These are phyloP conservation scores for Barnettozyma sp. DNA, from an alignment of 805 yeast species.

Conservation along the genomic window DNA sequence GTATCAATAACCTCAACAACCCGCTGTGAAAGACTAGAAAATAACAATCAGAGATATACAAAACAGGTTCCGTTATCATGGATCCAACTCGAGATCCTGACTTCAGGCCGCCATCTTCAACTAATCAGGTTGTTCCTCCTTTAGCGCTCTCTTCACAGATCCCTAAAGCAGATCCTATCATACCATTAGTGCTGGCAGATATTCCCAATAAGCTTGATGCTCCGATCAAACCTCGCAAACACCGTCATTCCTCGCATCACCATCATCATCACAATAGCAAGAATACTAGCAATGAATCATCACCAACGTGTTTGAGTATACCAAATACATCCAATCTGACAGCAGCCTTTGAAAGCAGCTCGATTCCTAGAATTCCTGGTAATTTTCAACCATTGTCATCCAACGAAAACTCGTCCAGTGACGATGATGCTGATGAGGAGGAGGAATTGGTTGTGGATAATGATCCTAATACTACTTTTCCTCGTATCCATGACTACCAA, in stretches of 20 bases:
- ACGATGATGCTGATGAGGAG: conserved; percentile 18
- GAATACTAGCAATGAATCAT: too few species aligned
- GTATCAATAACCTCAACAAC: too few species aligned
- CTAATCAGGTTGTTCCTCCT: conserved; percentile 53
- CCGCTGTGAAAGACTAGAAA: too few species aligned
- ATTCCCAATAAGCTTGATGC: conserved; percentile 65
- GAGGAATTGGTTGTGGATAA: conserved; percentile 14
- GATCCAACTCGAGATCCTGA: conserved; percentile 92
- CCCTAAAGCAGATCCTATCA: conserved; percentile 71
- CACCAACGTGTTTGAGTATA: too few species aligned
- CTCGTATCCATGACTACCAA: conserved; percentile 41
- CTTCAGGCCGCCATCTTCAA: conserved; percentile 76
- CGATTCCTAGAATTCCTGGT: conserved; percentile 49
- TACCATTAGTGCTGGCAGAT: conserved; percentile 73
- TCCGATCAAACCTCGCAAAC: conserved; percentile 46
- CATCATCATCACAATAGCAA: conserved; percentile 5
- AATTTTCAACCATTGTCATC: conserved; percentile 50
- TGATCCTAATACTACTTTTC: conserved; percentile 18
- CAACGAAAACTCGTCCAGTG: conserved; percentile 34
- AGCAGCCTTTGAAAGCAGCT: conserved; percentile 15
- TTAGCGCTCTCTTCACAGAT: conserved; percentile 61
- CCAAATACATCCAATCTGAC: conserved; percentile 12
- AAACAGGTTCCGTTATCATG: conserved; percentile 33
- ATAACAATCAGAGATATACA: too few species aligned
- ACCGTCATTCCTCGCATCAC: conserved; percentile 22